Evolutionary conservation across 192 early-diverging fungal genomes (phyloP).

Genomic region (Coemansia sp.): DNA sequence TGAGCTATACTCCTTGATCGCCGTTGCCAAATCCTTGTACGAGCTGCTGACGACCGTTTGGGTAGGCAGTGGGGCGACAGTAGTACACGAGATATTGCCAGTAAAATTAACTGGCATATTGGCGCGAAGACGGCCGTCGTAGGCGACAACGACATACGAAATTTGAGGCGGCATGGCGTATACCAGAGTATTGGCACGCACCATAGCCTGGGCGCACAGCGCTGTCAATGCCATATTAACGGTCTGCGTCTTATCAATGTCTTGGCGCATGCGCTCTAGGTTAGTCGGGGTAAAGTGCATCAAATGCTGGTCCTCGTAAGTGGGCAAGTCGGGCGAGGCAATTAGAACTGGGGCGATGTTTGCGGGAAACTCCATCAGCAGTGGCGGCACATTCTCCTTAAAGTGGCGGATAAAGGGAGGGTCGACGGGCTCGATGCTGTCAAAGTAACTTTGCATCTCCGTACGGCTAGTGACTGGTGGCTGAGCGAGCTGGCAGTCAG

Average conservation of each 20-base stretch:
- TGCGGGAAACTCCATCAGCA: conserved; percentile 7
- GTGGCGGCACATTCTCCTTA: conserved; percentile 14
- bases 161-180: conserved; percentile 19
- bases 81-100: conserved; percentile 38
- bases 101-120: conserved; percentile 28
- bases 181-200: conserved; percentile 25
- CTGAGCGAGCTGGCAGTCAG: conserved; percentile 8
- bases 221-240: conserved; percentile 26
- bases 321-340: conserved; percentile 26
- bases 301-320: conserved; percentile 40
- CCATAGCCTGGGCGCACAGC: conserved; percentile 24
- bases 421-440: conserved; percentile 18
- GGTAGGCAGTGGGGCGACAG: conserved; percentile 25
- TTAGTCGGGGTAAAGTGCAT: conserved; percentile 31
- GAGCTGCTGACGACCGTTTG: conserved; percentile 12
- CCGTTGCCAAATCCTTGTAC: conserved; percentile 23
- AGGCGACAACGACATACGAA: conserved; percentile 42
- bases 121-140: conserved; percentile 35
- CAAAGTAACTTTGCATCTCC: conserved; percentile 32
- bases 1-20: conserved; percentile 32
- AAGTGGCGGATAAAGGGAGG: conserved; percentile 42
- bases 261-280: conserved; percentile 41
- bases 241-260: conserved; percentile 30
- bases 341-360: conserved; percentile 42
- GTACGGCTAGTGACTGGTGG: conserved; percentile 32